Evolutionary conservation across 371 early-diverging fungal genomes (phyloP), one percentile per base, ranked within the genome.

Genomic region (Mortierella sp.): DNA sequence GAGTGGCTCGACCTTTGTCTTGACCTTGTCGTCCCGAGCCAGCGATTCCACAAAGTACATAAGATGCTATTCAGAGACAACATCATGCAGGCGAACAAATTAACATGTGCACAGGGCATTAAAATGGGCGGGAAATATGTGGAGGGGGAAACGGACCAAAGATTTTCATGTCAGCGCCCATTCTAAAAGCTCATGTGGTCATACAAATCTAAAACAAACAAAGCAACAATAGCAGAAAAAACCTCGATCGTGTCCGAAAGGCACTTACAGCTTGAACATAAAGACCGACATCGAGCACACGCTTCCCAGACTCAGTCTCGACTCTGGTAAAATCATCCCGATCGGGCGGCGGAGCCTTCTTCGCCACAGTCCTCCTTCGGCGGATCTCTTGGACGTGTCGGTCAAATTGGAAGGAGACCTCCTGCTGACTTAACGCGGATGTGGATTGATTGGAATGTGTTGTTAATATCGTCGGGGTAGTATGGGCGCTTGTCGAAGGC

Each of bases 371-470:
- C 55, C 87, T 79, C 32, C 87, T 58, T 49, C 87, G 71, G 4
- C 87, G 82, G 38, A 86, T 86, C 74, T 86, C 87, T 55, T 86
- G 87, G 24, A 86, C 87, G 32, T 86, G 87, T 68, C 87, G 70
- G 43, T 86, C 87, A 54, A 86, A 86, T 29, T 86, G 78, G 63
- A 86, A 86, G 1, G 87, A 74, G 29, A 86, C 63, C 44, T 86
- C 87, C 24, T 82, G 80, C 8, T 82, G 72, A 11, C 48, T 81
- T 18, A 44, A 24, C 21, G 12, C 75, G 0, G 80, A 55, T 3
- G 44, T 63, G 1, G 79, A 63, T n/a, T 74, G 80, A 51, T 55
- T 65, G 1, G 76, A 43, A 29, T 80, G 80, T 18, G 71, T 38
- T 49, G 56, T 44, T 32, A 24, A 32, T 21, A 35, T 29, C 3